These are phyloP conservation scores for Penicillium flavigenum DNA, from an alignment of 495 filamentous ascomycete genomes.

Conservation along the genomic window DNA sequence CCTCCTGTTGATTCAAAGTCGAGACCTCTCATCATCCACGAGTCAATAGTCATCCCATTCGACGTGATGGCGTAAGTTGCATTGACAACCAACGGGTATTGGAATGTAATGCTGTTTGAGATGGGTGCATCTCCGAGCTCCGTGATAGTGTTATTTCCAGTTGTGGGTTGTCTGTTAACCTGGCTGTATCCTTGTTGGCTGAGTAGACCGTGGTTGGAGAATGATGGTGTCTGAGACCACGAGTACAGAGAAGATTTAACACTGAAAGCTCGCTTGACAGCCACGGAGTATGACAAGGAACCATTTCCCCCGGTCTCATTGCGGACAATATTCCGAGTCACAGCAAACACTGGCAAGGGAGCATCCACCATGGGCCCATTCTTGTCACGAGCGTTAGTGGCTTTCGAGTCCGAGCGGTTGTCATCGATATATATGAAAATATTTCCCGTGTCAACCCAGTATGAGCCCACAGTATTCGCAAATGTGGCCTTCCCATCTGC, in stretches of 20 bases:
- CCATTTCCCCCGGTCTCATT: neutral
- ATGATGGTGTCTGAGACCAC: neutral
- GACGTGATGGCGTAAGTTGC: neutral
- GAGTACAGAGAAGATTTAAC: neutral
- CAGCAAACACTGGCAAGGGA: neutral
- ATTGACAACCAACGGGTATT: neutral
- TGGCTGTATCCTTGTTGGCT: neutral
- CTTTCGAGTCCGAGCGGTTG: neutral
- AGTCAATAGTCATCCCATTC: neutral
- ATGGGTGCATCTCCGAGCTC: neutral
- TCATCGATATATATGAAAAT: neutral
- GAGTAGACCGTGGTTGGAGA: neutral
- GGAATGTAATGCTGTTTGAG: neutral
- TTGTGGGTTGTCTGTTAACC: neutral
- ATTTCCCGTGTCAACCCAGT: neutral
- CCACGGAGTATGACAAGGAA: neutral
- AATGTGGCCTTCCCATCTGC: neutral
- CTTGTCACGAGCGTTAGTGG: neutral
- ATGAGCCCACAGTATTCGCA: neutral
- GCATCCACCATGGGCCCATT: neutral
- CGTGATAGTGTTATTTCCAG: neutral
- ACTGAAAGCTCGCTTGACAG: neutral
- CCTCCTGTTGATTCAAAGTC: neutral
- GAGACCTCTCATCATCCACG: neutral
- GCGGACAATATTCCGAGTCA: neutral